phyloP scores from a whole-genome alignment of 2,329 filamentous ascomycete genomes.

The Trichoderma harzianum region DNA sequence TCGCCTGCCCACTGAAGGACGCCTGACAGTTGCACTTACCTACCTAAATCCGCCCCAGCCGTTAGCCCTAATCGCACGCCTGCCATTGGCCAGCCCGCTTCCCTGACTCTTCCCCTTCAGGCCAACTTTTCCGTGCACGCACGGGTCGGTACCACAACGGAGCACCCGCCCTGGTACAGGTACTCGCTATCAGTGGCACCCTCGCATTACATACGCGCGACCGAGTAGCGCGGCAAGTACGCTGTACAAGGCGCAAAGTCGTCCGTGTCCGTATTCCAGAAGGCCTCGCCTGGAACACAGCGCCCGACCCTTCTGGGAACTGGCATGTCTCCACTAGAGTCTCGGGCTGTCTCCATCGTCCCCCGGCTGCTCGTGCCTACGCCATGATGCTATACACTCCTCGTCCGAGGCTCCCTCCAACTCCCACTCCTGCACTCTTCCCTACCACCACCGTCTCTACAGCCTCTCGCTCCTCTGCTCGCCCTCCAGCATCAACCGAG shows the following conservation, averaged over 20 bases:
- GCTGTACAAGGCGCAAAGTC: neutral
- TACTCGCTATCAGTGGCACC: neutral
- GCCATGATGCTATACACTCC: slow-evolving; percentile 17
- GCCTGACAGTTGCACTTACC: slow-evolving; percentile 12
- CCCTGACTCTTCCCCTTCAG: neutral
- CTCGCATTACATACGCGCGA: neutral
- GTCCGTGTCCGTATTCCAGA: slow-evolving; percentile 12
- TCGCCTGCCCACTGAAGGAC: neutral
- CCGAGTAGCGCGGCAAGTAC: neutral
- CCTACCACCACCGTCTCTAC: neutral
- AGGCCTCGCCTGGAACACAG: slow-evolving; percentile 10
- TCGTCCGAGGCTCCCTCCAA: slow-evolving; percentile 12
- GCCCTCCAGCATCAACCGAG: neutral
- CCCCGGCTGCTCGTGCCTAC: slow-evolving; percentile 4
- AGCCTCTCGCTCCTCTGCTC: neutral
- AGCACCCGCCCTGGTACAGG: neutral
- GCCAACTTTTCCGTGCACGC: neutral
- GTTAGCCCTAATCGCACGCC: slow-evolving; percentile 17
- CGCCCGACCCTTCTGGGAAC: neutral
- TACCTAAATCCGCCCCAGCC: neutral
- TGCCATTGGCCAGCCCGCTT: slow-evolving; percentile 1
- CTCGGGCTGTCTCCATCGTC: slow-evolving; percentile 12
- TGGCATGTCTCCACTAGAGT: slow-evolving; percentile 18
- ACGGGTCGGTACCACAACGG: neutral
- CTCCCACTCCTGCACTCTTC: slow-evolving; percentile 6